Conservation (phyloP, 2,329 filamentous ascomycete genomes). For the Aspergillus tanneri region DNA sequence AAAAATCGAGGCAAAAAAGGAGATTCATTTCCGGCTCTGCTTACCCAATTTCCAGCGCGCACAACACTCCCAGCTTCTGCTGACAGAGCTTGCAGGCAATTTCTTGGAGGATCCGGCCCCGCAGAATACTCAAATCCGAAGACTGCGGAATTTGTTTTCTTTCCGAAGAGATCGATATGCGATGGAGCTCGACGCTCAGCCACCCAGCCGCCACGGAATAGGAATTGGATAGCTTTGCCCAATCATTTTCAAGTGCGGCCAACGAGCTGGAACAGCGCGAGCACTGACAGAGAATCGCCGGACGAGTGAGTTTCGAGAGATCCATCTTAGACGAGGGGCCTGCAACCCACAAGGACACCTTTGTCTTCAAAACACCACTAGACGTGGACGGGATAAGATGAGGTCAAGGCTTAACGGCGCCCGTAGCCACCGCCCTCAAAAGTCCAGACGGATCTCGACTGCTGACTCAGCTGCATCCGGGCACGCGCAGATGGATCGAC, state of each 20-base stretch:
- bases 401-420: slow-evolving; percentile 16
- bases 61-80: slow-evolving; percentile 39
- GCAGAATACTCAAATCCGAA: slow-evolving; percentile 36
- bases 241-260: slow-evolving; percentile 43
- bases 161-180: slow-evolving; percentile 37
- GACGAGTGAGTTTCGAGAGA: slow-evolving; percentile 35
- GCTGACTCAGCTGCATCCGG: slow-evolving; percentile 32
- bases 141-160: slow-evolving; percentile 38
- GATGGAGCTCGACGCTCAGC: slow-evolving; percentile 40
- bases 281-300: slow-evolving; percentile 41
- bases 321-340: slow-evolving; percentile 28
- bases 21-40: slow-evolving; percentile 12
- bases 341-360: slow-evolving; percentile 4
- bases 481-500: slow-evolving; percentile 17
- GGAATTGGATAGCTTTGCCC: slow-evolving; percentile 40
- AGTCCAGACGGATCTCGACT: slow-evolving; percentile 25
- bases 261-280: slow-evolving; percentile 41
- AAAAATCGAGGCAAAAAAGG: too few species aligned
- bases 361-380: slow-evolving; percentile 2
- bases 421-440: too few species aligned
- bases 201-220: slow-evolving; percentile 39
- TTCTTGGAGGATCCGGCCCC: slow-evolving; percentile 38
- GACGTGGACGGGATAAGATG: neutral
- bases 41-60: slow-evolving; percentile 38
- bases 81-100: slow-evolving; percentile 40